Base-by-base conservation (phyloP, 345 rosid species). In the Iberis pinnata region DNA sequence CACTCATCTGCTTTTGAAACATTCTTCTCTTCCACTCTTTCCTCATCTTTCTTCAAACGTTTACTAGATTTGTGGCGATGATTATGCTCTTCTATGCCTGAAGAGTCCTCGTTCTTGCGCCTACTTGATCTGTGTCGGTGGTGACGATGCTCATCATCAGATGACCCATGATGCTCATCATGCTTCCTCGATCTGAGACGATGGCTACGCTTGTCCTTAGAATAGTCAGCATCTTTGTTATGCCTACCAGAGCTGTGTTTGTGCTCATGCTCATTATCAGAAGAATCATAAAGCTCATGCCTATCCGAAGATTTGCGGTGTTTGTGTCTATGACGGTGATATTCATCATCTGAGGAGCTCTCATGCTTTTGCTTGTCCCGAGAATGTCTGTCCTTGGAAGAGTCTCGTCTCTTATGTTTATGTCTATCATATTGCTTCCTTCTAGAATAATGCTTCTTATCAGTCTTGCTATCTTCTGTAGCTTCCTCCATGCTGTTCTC, bases 21-120 rank as follows among this genome's bases (percentile, higher is more conserved):
- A 29, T 73, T 74, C 78, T 72, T 82, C 27, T 80, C 86, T 69
- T 76, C 90, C 76, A 76, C 93, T 69, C 49, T 79, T 74, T n/a
- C 27, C 49, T 61, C 70, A 73, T 66, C 68, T 70, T 48, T 64
- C 80, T 58, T 78, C 37, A 61, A 59, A 42, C 67, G 76, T 68
- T 70, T 70, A 20, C 27, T 39, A 19, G 78, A 69, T 68, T 56
- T 75, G 13, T 44, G 52, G 38, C 14, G 63, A 43, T 70, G 66
- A 14, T 18, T 31, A 53, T 58, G 56, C 63, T n/a, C n/a, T n/a
- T 77, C 86, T 25, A 46, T 60, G 13, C 65, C 65, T 7, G 76
- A 64, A 17, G 74, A 66, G 22, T 68, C 66, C 47, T 57, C 61
- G 26, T 56, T 69, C 68, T 44, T 70, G 27, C 47, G 55, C 12